A percentile compares a stretch with the other conserved stretches of the same genome.
phyloP scores from a whole-genome alignment of 2,329 filamentous ascomycete species.

The Dactylellina drechsleri region DNA sequence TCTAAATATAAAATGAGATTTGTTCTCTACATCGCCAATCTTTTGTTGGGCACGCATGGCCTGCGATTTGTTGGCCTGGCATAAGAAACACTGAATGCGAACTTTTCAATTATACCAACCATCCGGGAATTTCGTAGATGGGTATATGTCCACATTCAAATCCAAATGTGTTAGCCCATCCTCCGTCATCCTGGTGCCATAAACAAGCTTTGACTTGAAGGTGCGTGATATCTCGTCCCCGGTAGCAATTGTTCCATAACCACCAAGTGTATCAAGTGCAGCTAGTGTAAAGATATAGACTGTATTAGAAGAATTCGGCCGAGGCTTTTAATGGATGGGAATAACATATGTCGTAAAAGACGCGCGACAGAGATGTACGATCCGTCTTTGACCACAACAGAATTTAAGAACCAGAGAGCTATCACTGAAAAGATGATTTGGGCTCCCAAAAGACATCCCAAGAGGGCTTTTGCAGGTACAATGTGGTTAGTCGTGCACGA shows the following conservation, averaged over 20 bases:
- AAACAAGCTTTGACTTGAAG: constrained; percentile 13
- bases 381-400: constrained; percentile 22
- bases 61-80: too few relatives aligned
- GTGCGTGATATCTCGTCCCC: constrained; percentile 13
- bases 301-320: neutral
- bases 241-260: constrained; percentile 15
- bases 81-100: too few relatives aligned
- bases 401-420: constrained; percentile 5
- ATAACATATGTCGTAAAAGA: constrained; percentile 8
- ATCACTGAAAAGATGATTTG: constrained; percentile 6
- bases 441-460: constrained; percentile 8
- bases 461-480: constrained; percentile 5
- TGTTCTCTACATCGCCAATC: too few relatives aligned
- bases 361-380: constrained; percentile 12
- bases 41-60: too few relatives aligned
- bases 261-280: constrained; percentile 13
- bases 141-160: constrained; percentile 21
- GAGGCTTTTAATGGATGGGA: neutral
- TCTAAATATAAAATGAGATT: too few relatives aligned
- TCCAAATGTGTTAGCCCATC: constrained; percentile 20
- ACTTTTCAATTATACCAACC: constrained; percentile 21
- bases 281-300: neutral
- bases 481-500: neutral
- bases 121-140: neutral
- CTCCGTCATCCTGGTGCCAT: constrained; percentile 18